A percentile compares a stretch with the other conserved stretches of the same genome.
These are phyloP conservation scores for Saxophila tyrrhenica DNA, from an alignment of 495 filamentous ascomycete genomes.

Conservation along the genomic window DNA sequence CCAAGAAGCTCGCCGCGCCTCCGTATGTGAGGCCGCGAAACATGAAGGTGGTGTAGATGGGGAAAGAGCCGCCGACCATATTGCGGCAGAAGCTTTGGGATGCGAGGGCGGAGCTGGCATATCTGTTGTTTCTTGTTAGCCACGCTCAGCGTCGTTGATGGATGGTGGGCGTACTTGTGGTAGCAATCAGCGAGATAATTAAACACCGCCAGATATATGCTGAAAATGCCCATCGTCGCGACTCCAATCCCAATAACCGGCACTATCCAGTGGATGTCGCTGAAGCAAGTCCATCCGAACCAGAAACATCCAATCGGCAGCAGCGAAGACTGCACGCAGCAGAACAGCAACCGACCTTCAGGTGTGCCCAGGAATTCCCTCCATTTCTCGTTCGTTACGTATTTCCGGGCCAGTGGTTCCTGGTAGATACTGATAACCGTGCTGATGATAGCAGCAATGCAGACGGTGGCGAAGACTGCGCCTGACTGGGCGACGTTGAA, in stretches of 20 bases:
- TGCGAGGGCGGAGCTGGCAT: constrained; percentile 71
- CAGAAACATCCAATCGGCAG: constrained; percentile 72
- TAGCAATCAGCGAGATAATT: constrained; percentile 94
- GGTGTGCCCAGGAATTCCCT: constrained; percentile 38
- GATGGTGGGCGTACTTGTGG: constrained; percentile 43
- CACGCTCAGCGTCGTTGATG: not conserved
- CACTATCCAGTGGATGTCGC: constrained; percentile 63
- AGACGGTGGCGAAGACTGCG: constrained; percentile 66
- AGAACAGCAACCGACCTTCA: constrained; percentile 73
- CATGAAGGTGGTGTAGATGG: constrained; percentile 60
- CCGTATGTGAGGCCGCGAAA: constrained; percentile 61
- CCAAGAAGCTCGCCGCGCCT: constrained; percentile 64
- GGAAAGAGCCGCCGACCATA: constrained; percentile 72
- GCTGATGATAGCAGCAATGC: constrained; percentile 53
- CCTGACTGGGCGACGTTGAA: constrained; percentile 59
- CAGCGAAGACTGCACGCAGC: constrained; percentile 58
- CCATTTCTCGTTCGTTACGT: constrained; percentile 12
- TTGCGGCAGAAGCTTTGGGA: constrained; percentile 81
- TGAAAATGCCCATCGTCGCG: constrained; percentile 80
- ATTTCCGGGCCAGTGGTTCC: constrained; percentile 39
- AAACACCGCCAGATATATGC: constrained; percentile 80
- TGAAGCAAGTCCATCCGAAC: constrained; percentile 64
- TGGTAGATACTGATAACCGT: constrained; percentile 69
- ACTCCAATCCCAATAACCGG: constrained; percentile 59
- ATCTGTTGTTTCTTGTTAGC: not conserved